Conservation (phyloP, 805 yeast species). For the Metschnikowia lochheadii region DNA sequence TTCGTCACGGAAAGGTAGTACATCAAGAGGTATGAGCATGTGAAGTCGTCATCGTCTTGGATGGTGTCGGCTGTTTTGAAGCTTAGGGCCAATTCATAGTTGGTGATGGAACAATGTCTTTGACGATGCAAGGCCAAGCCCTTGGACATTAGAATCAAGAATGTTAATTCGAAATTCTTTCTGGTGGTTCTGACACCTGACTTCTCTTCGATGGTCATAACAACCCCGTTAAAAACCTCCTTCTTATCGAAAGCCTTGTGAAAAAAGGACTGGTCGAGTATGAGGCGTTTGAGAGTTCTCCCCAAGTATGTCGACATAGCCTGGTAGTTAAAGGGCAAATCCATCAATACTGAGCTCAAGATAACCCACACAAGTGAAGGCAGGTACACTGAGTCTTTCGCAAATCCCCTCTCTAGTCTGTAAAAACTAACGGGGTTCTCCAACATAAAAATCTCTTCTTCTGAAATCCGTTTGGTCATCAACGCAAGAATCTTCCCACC, state of each 20-base stretch:
- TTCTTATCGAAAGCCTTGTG: slow-evolving; percentile 30
- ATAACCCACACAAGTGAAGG: slow-evolving; percentile 48
- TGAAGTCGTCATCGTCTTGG: slow-evolving; percentile 1
- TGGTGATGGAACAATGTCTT: slow-evolving; percentile 41
- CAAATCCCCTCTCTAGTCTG: slow-evolving; percentile 46
- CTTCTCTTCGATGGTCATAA: slow-evolving; percentile 41
- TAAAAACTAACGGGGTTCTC: slow-evolving; percentile 44
- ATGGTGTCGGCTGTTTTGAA: background rate
- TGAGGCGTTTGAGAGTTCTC: slow-evolving; percentile 24
- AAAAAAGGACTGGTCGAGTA: slow-evolving; percentile 22
- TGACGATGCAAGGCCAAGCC: slow-evolving; percentile 60
- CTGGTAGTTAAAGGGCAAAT: slow-evolving; percentile 13
- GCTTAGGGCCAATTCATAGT: background rate
- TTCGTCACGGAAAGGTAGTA: slow-evolving; percentile 29
- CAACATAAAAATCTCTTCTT: slow-evolving; percentile 28
- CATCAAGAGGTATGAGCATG: slow-evolving; percentile 24
- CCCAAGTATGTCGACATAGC: slow-evolving; percentile 22
- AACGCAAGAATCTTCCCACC: slow-evolving; percentile 30
- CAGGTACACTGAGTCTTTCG: slow-evolving; percentile 41
- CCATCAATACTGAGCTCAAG: slow-evolving; percentile 9
- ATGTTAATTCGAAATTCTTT: slow-evolving; percentile 48
- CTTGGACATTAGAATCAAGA: slow-evolving; percentile 46
- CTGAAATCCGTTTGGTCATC: slow-evolving; percentile 19
- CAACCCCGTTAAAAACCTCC: slow-evolving; percentile 35
- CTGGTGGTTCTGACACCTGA: slow-evolving; percentile 37